phyloP scores from a whole-genome alignment of 2,329 filamentous ascomycete genomes.

The Mariannaea elegans region DNA sequence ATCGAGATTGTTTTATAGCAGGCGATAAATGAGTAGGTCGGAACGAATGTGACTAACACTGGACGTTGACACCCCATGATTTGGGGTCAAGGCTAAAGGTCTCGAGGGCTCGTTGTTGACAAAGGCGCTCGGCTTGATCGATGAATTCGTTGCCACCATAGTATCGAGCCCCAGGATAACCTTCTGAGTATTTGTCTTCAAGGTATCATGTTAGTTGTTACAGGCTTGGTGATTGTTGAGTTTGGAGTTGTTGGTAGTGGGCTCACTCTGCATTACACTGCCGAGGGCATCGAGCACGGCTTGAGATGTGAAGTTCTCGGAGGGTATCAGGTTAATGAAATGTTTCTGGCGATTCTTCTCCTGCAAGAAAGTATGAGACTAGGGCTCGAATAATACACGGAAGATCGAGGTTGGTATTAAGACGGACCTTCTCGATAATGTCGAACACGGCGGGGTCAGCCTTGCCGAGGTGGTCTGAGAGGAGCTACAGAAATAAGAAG shows the following conservation, averaged over 20 bases:
- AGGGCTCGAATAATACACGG: not conserved
- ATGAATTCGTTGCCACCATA: conserved; percentile 98
- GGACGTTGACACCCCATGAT: conserved; percentile 97
- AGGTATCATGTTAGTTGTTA: not conserved
- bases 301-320: conserved; percentile 95
- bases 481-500: conserved; percentile 65
- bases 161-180: conserved; percentile 94
- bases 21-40: not conserved
- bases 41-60: conserved; percentile 65
- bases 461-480: conserved; percentile 80
- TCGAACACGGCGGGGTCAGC: conserved; percentile 88
- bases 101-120: conserved; percentile 88
- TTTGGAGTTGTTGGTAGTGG: not conserved
- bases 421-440: conserved; percentile 85
- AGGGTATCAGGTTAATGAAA: conserved; percentile 97
- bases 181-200: conserved; percentile 96
- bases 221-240: conserved; percentile 5
- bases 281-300: conserved; percentile 90
- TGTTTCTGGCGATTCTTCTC: conserved; percentile 97
- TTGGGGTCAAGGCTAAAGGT: conserved; percentile 84
- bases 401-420: not conserved
- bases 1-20: conserved; percentile 6
- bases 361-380: conserved; percentile 53
- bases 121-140: conserved; percentile 87
- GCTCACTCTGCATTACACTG: conserved; percentile 91